Percentiles rank a stretch among this genome's conserved stretches.
Evolutionary conservation across 768 basidiomycete genomes (phyloP).

Genomic region (Leccinum aurantiacum): DNA sequence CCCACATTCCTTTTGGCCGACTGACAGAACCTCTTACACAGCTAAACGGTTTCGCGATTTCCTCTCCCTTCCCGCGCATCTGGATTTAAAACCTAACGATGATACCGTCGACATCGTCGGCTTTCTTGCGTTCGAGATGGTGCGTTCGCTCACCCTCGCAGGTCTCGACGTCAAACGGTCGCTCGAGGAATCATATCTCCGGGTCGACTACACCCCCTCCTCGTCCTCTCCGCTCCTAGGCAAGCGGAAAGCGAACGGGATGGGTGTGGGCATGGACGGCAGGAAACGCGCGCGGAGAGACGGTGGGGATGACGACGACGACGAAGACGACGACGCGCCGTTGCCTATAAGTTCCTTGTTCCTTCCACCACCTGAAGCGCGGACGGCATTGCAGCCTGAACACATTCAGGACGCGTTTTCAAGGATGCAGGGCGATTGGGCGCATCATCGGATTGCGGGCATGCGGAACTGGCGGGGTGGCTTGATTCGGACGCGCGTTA

Average conservation of each 20-base stretch:
- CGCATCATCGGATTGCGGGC: slow-evolving; percentile 77
- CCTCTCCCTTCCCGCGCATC: slow-evolving; percentile 80
- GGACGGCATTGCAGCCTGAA: slow-evolving; percentile 74
- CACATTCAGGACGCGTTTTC: slow-evolving; percentile 92
- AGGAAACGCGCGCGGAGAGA: slow-evolving; percentile 53
- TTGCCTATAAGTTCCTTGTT: slow-evolving; percentile 68
- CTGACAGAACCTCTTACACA: slow-evolving; percentile 29
- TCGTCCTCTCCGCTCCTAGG: slow-evolving; percentile 58
- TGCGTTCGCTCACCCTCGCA: slow-evolving; percentile 86
- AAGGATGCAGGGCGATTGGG: slow-evolving; percentile 85
- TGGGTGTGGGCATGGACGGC: slow-evolving; percentile 32
- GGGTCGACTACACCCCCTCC: slow-evolving; percentile 55
- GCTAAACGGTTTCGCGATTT: slow-evolving; percentile 96
- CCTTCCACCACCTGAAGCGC: slow-evolving; percentile 76
- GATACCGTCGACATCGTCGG: slow-evolving; percentile 97
- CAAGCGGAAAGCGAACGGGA: slow-evolving; percentile 61
- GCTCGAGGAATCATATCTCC: slow-evolving; percentile 67
- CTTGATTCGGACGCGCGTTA: slow-evolving; percentile 73
- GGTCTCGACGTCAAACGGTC: slow-evolving; percentile 61
- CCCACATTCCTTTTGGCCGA: not conserved
- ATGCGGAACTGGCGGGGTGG: slow-evolving; percentile 91
- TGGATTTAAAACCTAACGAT: slow-evolving; percentile 88
- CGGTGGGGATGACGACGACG: slow-evolving; percentile 46
- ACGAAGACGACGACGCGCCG: slow-evolving; percentile 63
- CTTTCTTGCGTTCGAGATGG: slow-evolving; percentile 97